These are phyloP conservation scores for Fistulifera pelliculosa DNA, from an alignment of 108 stramenopile genomes.

Conservation along the genomic window DNA sequence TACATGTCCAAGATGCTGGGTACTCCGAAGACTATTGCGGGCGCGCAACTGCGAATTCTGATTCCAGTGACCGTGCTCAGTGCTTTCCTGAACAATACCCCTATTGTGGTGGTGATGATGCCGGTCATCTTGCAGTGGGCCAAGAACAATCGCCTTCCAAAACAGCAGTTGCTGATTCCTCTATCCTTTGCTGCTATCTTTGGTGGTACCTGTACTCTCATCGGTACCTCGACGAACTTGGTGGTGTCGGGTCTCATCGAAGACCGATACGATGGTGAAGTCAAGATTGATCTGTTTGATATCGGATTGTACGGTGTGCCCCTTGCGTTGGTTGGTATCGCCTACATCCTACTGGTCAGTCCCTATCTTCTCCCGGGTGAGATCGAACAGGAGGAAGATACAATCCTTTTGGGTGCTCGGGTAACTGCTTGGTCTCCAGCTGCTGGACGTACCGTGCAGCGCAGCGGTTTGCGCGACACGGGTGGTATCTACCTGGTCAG, in stretches of 20 bases:
- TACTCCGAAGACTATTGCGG: conserved; percentile 36
- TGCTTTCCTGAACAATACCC: conserved; percentile 88
- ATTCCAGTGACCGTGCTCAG: conserved; percentile 45
- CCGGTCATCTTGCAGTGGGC: conserved; percentile 79
- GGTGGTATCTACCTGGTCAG: conserved; percentile 72
- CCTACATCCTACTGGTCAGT: conserved; percentile 57
- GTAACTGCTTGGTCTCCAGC: conserved; percentile 72
- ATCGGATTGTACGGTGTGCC: conserved; percentile 73
- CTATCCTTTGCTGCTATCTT: conserved; percentile 80
- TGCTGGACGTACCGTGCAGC: conserved; percentile 57
- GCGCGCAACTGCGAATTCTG: conserved; percentile 73
- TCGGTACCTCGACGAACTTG: conserved; percentile 85
- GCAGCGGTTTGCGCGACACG: conserved; percentile 71
- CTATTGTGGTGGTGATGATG: conserved; percentile 87
- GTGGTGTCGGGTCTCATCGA: conserved; percentile 63
- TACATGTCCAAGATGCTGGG: conserved; percentile 81
- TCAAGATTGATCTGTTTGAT: conserved; percentile 61
- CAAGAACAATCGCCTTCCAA: conserved; percentile 38
- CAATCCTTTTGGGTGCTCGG: conserved; percentile 61
- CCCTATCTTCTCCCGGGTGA: conserved; percentile 63
- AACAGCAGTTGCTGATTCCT: conserved; percentile 72
- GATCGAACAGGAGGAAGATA: conserved; percentile 29
- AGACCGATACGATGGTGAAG: conserved; percentile 36
- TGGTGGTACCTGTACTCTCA: conserved; percentile 84
- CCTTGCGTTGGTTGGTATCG: conserved; percentile 51